Base-by-base conservation (phyloP, 352 stramenopile genomes). In the Pythium brassicae region DNA sequence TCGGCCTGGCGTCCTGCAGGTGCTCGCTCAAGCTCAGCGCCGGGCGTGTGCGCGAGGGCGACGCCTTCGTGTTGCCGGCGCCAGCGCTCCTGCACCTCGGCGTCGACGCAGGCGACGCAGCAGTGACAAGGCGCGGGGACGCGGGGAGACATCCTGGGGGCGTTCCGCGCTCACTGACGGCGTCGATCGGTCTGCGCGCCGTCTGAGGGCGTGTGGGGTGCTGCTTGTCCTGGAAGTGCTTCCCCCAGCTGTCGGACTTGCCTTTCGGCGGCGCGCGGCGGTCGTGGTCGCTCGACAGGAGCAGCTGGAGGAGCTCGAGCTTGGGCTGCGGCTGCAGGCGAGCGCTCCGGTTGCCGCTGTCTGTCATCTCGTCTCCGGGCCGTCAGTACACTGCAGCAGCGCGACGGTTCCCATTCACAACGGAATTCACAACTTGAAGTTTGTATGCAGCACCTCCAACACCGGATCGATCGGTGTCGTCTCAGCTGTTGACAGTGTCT, bases 221-320 rank as follows among this genome's bases (percentile, higher is more conserved):
- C 23, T 66, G 63, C n/a, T 71, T 62, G 48, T n/a, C 42, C 29
- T 69, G 48, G 25, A 65, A 66, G 29, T 73, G 68, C 7, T 65
- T 76, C 17, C 66, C 63, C 63, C 75, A 69, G 20, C 78, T 56
- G 1, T 57, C 47, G 0, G 75, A 56, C 35, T 65, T 66, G 20
- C 74, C 69, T 49, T 62, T 72, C 2, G 45, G 20, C 2, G 45
- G 19, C 17, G 72, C 44, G 3, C 62, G 69, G 0, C 57, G n/a
- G n/a, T n/a, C 39, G 23, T 77, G 66, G 12, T 65, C 65, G 42
- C 68, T 73, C 12, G 73, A 63, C 45, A 82, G 39, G 14, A 83
- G 68, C 14, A 83, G 53, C 32, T 72, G 59, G 27, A 65, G 69
- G 22, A 71, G 61, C 43, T 76, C 66, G 40, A 48, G 46, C 26